A percentile compares a stretch with the other conserved stretches of the same genome.
phyloP scores from a whole-genome alignment of 2,329 filamentous ascomycete genomes.

The Cyphellophora europaea region DNA sequence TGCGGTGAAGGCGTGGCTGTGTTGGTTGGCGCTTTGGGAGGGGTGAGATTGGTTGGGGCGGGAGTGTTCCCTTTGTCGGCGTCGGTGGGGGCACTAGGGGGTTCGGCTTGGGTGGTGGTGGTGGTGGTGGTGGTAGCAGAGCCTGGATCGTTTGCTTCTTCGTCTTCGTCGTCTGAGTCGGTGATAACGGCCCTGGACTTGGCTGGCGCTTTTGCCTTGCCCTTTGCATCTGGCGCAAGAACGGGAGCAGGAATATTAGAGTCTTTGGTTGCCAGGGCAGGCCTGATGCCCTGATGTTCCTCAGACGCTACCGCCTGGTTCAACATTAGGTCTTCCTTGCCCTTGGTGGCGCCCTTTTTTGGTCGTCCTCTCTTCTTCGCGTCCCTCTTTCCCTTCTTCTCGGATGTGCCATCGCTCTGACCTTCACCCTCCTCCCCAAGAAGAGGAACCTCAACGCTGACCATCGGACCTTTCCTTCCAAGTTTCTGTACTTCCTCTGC shows the following conservation, averaged over 20 bases:
- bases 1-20: constrained; percentile 4
- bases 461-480: too few species aligned
- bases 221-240: background rate
- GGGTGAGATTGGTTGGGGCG: constrained; percentile 2
- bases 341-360: background rate
- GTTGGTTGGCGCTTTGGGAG: constrained; percentile 5
- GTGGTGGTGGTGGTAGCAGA: constrained; percentile 9
- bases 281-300: too few species aligned
- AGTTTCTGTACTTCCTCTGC: too few species aligned
- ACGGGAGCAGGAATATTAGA: background rate
- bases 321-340: background rate
- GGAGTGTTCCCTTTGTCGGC: background rate
- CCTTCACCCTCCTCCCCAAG: background rate
- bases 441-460: background rate
- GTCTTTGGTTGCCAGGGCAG: background rate
- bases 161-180: constrained; percentile 4
- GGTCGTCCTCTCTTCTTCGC: too few species aligned
- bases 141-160: background rate
- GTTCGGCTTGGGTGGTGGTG: constrained; percentile 8
- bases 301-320: background rate
- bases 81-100: too few species aligned
- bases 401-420: background rate
- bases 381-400: too few species aligned
- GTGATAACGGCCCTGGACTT: constrained; percentile 2
- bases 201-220: background rate